Evolutionary conservation across 1,284 basidiomycete species (phyloP).

Genomic region (Pseudozyma sp.): DNA sequence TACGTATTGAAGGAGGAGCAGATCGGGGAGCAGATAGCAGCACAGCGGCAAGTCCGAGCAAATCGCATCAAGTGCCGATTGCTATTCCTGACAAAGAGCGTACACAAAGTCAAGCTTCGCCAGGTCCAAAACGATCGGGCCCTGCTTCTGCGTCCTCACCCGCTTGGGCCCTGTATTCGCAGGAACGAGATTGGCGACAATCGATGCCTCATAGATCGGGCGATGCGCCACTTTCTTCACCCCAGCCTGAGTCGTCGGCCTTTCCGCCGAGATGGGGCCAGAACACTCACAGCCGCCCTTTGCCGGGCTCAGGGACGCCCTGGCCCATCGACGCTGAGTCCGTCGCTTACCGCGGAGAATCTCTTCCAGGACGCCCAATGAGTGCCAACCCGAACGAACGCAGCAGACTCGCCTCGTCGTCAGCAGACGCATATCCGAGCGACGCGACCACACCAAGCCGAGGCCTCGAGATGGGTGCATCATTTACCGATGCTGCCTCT

Average conservation of each 20-base stretch:
- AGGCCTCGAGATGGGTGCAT: slow-evolving; percentile 21
- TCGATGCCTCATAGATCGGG: not conserved
- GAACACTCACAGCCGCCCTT: slow-evolving; percentile 2
- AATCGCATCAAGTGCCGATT: not conserved
- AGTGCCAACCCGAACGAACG: slow-evolving; percentile 6
- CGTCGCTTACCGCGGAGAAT: slow-evolving; percentile 6
- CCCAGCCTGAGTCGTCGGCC: slow-evolving; percentile 7
- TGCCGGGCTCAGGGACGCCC: slow-evolving; percentile 1
- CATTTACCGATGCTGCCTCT: slow-evolving; percentile 9
- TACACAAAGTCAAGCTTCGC: not conserved
- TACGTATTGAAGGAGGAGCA: not conserved
- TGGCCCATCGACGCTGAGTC: slow-evolving; percentile 20
- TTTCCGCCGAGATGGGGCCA: slow-evolving; percentile 10
- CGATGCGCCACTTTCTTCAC: slow-evolving; percentile 1
- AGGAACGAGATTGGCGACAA: slow-evolving; percentile 38
- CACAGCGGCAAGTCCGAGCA: not conserved
- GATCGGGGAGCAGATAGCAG: not conserved
- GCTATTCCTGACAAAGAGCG: not conserved
- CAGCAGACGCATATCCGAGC: slow-evolving; percentile 19
- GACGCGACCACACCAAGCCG: slow-evolving; percentile 38
- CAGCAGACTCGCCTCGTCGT: slow-evolving; percentile 6
- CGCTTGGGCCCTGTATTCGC: slow-evolving; percentile 29
- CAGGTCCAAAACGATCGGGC: slow-evolving; percentile 4
- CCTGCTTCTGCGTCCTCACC: slow-evolving; percentile 4
- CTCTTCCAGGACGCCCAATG: not conserved